Conservation (phyloP, 2,329 filamentous ascomycete species). For the Arthroderma sp. region DNA sequence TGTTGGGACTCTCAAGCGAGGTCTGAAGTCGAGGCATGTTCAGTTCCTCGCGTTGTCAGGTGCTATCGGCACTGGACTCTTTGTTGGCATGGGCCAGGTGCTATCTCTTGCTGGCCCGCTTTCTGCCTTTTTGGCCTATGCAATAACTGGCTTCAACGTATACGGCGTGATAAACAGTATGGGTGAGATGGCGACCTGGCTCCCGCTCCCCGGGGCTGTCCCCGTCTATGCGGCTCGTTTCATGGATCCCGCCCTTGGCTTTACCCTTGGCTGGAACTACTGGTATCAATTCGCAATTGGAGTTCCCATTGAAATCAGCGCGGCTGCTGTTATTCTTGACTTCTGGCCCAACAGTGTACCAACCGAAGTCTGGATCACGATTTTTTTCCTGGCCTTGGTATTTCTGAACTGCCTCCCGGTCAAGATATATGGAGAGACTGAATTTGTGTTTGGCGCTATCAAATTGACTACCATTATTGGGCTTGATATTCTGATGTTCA, state of each 20-base stretch:
- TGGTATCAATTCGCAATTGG: constrained; percentile 40
- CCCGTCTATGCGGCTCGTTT: constrained; percentile 36
- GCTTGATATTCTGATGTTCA: constrained; percentile 38
- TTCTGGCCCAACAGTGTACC: constrained; percentile 21
- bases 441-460: constrained; percentile 37
- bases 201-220: constrained; percentile 34
- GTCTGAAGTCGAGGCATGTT: constrained; percentile 26
- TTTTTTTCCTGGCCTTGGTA: constrained; percentile 14
- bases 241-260: constrained; percentile 23
- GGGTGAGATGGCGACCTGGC: constrained; percentile 29
- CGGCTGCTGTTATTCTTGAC: constrained; percentile 35
- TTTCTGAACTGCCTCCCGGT: constrained; percentile 13
- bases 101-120: constrained; percentile 23
- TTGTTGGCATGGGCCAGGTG: constrained; percentile 22
- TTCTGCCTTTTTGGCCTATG: constrained; percentile 22
- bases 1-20: constrained; percentile 21
- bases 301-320: constrained; percentile 37
- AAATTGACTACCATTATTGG: constrained; percentile 39
- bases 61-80: constrained; percentile 23
- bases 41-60: constrained; percentile 27
- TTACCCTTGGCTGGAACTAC: constrained; percentile 40
- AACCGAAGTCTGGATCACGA: constrained; percentile 14
- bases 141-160: constrained; percentile 33
- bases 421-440: constrained; percentile 13
- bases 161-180: constrained; percentile 34